Conservation (phyloP, 129 eudicot genomes). For the Kitagawia praeruptora region DNA sequence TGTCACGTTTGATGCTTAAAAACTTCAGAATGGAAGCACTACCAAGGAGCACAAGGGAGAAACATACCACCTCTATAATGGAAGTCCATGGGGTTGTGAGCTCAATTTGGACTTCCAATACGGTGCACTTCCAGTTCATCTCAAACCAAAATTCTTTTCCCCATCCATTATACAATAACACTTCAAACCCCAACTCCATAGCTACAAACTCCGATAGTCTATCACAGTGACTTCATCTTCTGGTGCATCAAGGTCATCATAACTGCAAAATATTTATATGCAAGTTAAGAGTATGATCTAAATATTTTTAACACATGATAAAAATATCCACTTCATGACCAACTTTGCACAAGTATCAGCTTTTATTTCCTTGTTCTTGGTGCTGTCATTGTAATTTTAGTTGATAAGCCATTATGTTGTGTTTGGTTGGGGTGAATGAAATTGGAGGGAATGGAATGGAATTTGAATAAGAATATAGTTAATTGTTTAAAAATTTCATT, state of each 20-base stretch:
- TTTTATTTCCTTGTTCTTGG: neutral
- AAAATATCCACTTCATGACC: neutral
- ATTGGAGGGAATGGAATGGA: no score
- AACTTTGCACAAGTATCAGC: neutral
- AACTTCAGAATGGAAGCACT: neutral
- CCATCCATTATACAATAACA: neutral
- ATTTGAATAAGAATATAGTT: no score
- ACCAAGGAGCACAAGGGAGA: neutral
- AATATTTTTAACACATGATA: neutral
- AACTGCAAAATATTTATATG: constrained; percentile 41
- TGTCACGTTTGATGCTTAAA: neutral
- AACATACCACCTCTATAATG: neutral
- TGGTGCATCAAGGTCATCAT: constrained; percentile 96
- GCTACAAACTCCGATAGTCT: constrained; percentile 84
- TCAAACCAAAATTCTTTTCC: neutral
- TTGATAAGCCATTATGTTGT: neutral
- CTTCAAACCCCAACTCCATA: neutral
- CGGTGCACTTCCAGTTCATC: neutral
- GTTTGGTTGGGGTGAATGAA: no score
- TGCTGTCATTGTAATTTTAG: neutral
- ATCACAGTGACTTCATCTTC: constrained; percentile 98
- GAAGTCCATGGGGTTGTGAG: neutral
- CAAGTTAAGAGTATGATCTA: neutral
- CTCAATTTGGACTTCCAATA: neutral
- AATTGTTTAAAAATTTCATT: no score